Evolutionary conservation across 2,329 filamentous ascomycete genomes (phyloP), one percentile per base, ranked within the genome.

Genomic region (Pseudocercospora cruenta): DNA sequence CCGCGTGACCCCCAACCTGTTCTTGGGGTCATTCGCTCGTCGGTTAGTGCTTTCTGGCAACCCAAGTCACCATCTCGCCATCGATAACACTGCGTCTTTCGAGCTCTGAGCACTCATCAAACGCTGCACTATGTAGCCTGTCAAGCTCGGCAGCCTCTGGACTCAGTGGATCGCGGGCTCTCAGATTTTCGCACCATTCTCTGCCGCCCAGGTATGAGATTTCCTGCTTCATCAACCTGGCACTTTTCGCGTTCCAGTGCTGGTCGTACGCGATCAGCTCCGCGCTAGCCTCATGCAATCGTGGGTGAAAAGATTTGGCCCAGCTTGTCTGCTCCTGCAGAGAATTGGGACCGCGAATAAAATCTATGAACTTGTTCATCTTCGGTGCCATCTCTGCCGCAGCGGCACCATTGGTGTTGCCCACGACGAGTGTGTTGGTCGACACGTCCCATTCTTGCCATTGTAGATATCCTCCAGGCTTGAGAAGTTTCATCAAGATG

Each of bases 381-480:
- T 66, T 66, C 6, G 64, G 64, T 6, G 64, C 53, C 9, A 36
- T 12, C 7, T 39, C 26, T 12, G 58, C 59, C 10, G 47, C 47
- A 19, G 39, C 39, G 7, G 39, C n/a, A 19, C 39, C 39, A 16
- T 16, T 43, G 12, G 16, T 19, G 14, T 43, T 43, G 39, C 14
- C 36, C 16, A 39, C 36, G 14, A 39, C 36, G 19, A 49, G 45
- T 10, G 45, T 49, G 12, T 24, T 49, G 19, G 45, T 49, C 28
- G 67, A 53, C 1, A 66, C 31, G 45, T 71, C 64, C 31, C 65
- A 70, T 60, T 72, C 70, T 36, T 71, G 66, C 72, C 72, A 74
- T 22, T 74, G 72, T 0, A 74, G 51, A 45, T 66, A 69, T n/a
- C 72, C 71, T 12, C 68, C 71, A 5, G 67, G 71, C 51, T 72